Evolutionary conservation across 768 basidiomycete species (phyloP).

Genomic region (Leccinum imitatum): DNA sequence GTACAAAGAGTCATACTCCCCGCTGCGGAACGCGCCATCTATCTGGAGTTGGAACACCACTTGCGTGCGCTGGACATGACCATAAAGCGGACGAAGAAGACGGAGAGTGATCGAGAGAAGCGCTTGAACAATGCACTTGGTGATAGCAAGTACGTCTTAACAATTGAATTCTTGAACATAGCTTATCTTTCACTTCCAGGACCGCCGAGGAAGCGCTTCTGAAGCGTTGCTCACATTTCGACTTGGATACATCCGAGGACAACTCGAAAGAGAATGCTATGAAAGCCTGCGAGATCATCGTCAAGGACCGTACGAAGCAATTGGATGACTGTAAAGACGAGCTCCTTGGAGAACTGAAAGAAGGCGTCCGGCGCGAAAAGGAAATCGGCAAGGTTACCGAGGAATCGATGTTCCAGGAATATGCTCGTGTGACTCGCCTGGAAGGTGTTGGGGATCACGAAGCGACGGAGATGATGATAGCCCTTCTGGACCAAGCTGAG

Average conservation of each 20-base stretch:
- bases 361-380: slow-evolving; percentile 68
- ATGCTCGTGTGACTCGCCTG: slow-evolving; percentile 63
- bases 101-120: slow-evolving; percentile 79
- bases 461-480: slow-evolving; percentile 58
- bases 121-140: slow-evolving; percentile 86
- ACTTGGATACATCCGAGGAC: slow-evolving; percentile 58
- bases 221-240: slow-evolving; percentile 95
- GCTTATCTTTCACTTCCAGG: slow-evolving; percentile 37
- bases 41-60: slow-evolving; percentile 92
- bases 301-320: slow-evolving; percentile 76
- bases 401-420: slow-evolving; percentile 81
- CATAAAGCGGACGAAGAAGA: slow-evolving; percentile 63
- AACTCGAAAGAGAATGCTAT: slow-evolving; percentile 71
- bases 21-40: slow-evolving; percentile 92
- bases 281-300: slow-evolving; percentile 92
- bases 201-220: slow-evolving; percentile 90
- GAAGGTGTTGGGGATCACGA: slow-evolving; percentile 75
- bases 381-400: slow-evolving; percentile 57
- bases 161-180: not conserved
- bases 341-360: slow-evolving; percentile 61
- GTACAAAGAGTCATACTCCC: slow-evolving; percentile 71
- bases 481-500: slow-evolving; percentile 61
- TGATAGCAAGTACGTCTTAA: slow-evolving; percentile 66
- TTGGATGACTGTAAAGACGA: slow-evolving; percentile 77
- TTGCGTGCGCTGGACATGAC: slow-evolving; percentile 88